Evolutionary conservation across 2,329 filamentous ascomycete species (phyloP), one percentile per base, ranked within the genome.

Genomic region (Stagonosporopsis rhizophila): DNA sequence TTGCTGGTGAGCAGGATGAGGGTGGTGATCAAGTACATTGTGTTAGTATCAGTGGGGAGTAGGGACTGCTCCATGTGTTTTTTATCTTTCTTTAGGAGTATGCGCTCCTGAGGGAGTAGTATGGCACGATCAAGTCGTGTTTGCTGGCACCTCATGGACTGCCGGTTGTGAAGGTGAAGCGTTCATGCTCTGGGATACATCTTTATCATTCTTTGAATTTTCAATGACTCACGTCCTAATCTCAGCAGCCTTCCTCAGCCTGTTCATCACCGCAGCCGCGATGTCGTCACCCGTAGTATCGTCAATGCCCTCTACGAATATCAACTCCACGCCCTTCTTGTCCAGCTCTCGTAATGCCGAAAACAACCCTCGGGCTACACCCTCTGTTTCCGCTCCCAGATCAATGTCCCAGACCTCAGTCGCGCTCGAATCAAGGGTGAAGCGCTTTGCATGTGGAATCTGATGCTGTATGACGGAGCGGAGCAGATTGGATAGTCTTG

Each of bases 331-430:
- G 27, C 87, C 85, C 60, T 87, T 82, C 67, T 88, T 85, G 74
- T 99, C 95, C 60, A 99, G 83, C 65, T 93, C 90, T 49, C 95
- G 83, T 50, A 99, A 80, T 1, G 92, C 91, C 12, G 91, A 91
- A 74, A 99, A 99, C 14, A 99, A 80, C 0, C 91, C 90, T 66
- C 93, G 87, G 1, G 95, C 94, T 66, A 99, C 92, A 28, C 85
- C 85, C 63, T 85, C 85, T 0, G 87, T 87, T 40, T 89, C 85
- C 15, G 78, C 78, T 0, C 94, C 93, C 14, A 99, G 81, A 56
- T 86, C 79, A 41, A 96, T 86, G 67, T 96, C 90, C 67, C 91
- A 83, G 3, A 85, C 66, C 19, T 77, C 50, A 46, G 56, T 22
- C 38, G 35, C 28, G 3, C 46, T 38, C 12, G 60, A 45, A 15